Percentiles rank a stretch among this genome's conserved stretches.
Conservation (phyloP, 2,329 filamentous ascomycete species). For the Aspergillus sp. region DNA sequence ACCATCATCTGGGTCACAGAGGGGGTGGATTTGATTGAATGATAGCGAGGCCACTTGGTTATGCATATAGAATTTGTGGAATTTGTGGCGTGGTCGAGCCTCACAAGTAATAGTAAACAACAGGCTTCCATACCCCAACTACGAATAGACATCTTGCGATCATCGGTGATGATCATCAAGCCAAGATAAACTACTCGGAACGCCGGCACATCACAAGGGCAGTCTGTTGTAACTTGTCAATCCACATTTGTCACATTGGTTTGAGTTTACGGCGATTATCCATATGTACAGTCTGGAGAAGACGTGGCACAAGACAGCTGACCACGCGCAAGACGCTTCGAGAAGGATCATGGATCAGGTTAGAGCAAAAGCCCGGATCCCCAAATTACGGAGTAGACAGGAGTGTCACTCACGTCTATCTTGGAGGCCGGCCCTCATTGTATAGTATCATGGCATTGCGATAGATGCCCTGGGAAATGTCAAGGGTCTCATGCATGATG, state of each 20-base stretch:
- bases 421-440: background rate
- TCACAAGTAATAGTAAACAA: background rate
- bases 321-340: background rate
- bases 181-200: conserved; percentile 1
- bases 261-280: background rate
- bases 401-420: background rate
- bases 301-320: background rate
- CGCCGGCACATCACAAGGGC: background rate
- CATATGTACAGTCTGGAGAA: background rate
- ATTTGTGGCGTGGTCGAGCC: background rate
- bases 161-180: background rate
- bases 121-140: background rate
- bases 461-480: background rate
- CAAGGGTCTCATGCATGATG: background rate
- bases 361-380: background rate
- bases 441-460: background rate
- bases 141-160: background rate
- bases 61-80: no score
- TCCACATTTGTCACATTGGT: background rate
- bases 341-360: background rate
- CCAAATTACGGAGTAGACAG: background rate
- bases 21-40: no score
- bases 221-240: background rate
- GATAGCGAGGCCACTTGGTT: no score
- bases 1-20: no score